These are phyloP conservation scores for Zoysia pacifica DNA, from an alignment of 176 grass and related monocot species.

Conservation along the genomic window DNA sequence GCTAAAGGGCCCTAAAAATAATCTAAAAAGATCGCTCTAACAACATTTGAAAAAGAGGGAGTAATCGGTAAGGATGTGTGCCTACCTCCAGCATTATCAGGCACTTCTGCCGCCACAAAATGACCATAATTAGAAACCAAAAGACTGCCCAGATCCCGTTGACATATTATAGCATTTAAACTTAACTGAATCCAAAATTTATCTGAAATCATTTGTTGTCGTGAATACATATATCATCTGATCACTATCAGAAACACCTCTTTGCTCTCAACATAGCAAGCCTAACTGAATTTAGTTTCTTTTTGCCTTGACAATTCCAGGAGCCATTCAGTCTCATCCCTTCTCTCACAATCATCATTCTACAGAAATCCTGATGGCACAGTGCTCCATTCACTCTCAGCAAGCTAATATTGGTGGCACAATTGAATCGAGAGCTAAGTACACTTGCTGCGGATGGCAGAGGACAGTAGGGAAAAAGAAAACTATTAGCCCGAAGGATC, in stretches of 20 bases:
- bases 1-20: no score
- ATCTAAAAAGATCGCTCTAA: no score
- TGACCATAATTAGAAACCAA: no score
- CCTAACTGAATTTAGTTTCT: not conserved
- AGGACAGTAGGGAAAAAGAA: not conserved
- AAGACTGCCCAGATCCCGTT: not conserved
- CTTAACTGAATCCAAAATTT: not conserved
- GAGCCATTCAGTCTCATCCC: not conserved
- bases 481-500: slow-evolving; percentile 3
- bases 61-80: no score
- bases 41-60: no score
- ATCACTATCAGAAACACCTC: slow-evolving; percentile 1
- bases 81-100: no score
- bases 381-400: not conserved
- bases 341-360: not conserved
- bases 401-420: not conserved
- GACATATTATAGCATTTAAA: not conserved
- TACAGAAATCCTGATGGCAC: not conserved
- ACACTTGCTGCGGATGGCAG: not conserved
- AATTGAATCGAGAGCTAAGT: not conserved
- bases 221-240: not conserved
- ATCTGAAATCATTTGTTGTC: not conserved
- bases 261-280: not conserved
- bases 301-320: not conserved
- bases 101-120: no score